phyloP scores from a whole-genome alignment of 306 rosid species.

The Lathyrus oleraceus region DNA sequence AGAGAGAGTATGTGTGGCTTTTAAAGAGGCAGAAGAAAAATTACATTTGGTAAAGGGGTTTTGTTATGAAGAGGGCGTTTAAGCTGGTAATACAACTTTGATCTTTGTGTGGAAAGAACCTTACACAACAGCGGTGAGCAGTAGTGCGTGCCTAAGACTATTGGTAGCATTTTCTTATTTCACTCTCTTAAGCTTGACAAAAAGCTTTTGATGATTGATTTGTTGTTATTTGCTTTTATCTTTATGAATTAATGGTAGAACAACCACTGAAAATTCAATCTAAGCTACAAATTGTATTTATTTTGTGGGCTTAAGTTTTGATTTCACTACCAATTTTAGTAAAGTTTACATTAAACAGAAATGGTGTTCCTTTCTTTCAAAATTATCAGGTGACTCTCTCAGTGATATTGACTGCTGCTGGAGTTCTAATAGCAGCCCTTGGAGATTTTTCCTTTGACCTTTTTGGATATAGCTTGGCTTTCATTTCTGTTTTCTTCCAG shows the following conservation, averaged over 20 bases:
- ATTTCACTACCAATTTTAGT: slow-evolving; percentile 25
- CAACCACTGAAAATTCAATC: slow-evolving; percentile 18
- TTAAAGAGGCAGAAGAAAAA: slow-evolving; percentile 17
- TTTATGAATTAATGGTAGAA: slow-evolving; percentile 12
- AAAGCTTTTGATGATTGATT: slow-evolving; percentile 6
- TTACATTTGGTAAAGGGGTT: background rate
- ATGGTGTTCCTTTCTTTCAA: slow-evolving; percentile 24
- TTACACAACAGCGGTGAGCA: background rate
- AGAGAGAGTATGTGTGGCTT: slow-evolving; percentile 10
- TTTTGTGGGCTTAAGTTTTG: slow-evolving; percentile 10
- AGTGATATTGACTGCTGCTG: slow-evolving; percentile 75
- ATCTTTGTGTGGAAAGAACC: too few species aligned
- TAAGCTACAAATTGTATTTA: slow-evolving; percentile 6
- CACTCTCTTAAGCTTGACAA: slow-evolving; percentile 15
- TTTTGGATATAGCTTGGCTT: slow-evolving; percentile 89
- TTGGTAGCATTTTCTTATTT: slow-evolving; percentile 12
- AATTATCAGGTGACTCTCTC: slow-evolving; percentile 76
- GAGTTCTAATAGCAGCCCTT: slow-evolving; percentile 85
- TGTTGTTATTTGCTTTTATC: background rate
- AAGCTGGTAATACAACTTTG: background rate
- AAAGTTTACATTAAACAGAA: slow-evolving; percentile 23
- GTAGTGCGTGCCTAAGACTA: slow-evolving; percentile 6
- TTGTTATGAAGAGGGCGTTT: background rate
- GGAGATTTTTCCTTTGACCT: slow-evolving; percentile 95
- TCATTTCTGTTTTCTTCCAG: slow-evolving; percentile 92